A percentile compares a stretch with the other conserved stretches of the same genome.
These are phyloP conservation scores for Lactifluus volemus DNA, from an alignment of 768 basidiomycete genomes.

Conservation along the genomic window DNA sequence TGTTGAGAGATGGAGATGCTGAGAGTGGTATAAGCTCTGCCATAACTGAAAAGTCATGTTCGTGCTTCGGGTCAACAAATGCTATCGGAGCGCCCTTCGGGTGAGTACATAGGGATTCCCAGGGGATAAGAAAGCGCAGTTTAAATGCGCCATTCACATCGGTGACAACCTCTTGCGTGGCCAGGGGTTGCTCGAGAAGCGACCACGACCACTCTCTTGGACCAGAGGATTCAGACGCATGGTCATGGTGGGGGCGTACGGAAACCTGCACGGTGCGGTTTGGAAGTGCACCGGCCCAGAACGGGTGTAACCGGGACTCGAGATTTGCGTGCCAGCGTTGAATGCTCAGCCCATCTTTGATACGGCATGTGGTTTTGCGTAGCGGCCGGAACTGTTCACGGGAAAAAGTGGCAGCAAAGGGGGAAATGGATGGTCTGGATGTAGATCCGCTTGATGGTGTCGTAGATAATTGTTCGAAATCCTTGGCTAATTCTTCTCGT, in stretches of 20 bases:
- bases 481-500: constrained; percentile 6
- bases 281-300: constrained; percentile 70
- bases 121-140: constrained; percentile 49
- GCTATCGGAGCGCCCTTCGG: constrained; percentile 48
- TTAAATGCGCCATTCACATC: constrained; percentile 68
- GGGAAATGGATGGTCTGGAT: constrained; percentile 1
- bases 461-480: constrained; percentile 12
- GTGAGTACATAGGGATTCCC: constrained; percentile 61
- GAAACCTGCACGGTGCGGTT: constrained; percentile 54
- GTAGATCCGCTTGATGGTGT: neutral
- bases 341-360: constrained; percentile 25
- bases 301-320: constrained; percentile 64
- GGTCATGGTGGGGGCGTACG: constrained; percentile 41
- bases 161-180: constrained; percentile 44
- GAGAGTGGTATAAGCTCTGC: constrained; percentile 40
- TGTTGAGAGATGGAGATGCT: constrained; percentile 26
- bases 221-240: constrained; percentile 23
- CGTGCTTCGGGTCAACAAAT: constrained; percentile 36
- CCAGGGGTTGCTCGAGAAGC: constrained; percentile 33
- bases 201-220: neutral
- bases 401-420: neutral
- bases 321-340: constrained; percentile 64
- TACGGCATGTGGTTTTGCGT: neutral
- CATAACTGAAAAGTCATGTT: constrained; percentile 45
- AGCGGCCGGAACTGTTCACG: constrained; percentile 1